Evolutionary conservation across 306 rosid species (phyloP).

Genomic region (Abrus precatorius): DNA sequence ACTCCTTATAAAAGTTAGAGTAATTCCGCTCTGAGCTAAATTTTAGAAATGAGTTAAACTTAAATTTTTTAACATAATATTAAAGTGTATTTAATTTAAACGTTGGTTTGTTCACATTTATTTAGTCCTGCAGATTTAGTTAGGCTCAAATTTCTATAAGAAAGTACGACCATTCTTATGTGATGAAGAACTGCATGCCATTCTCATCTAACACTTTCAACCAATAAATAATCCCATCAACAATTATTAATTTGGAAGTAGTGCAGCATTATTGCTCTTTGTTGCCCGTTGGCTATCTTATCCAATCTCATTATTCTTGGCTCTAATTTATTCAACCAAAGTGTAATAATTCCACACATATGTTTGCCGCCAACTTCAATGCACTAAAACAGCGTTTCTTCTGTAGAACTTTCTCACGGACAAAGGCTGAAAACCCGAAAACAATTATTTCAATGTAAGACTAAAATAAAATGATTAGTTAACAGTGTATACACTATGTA

Average conservation of each 20-base stretch:
- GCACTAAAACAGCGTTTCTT: neutral
- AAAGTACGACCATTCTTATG: neutral
- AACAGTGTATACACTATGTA: no score
- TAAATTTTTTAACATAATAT: no score
- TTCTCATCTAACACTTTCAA: constrained; percentile 15
- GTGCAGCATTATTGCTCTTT: constrained; percentile 37
- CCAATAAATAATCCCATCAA: constrained; percentile 29
- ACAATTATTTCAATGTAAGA: no score
- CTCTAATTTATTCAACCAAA: constrained; percentile 10
- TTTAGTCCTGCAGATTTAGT: no score
- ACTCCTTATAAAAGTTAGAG: no score
- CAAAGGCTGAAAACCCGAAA: no score
- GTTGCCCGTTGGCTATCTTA: constrained; percentile 17
- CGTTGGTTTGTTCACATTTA: no score
- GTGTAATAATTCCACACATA: neutral
- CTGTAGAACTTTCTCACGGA: neutral
- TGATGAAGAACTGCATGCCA: neutral
- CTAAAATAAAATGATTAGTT: no score
- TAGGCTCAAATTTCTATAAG: neutral
- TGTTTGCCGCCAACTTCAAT: neutral
- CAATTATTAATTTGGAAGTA: constrained; percentile 33
- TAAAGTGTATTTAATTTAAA: no score
- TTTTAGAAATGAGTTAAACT: no score
- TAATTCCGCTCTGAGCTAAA: no score
- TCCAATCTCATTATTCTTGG: constrained; percentile 1